A percentile compares a stretch with the other conserved stretches of the same genome.
Conservation (phyloP, 2,329 filamentous ascomycete genomes). For the Lachnellula cervina region DNA sequence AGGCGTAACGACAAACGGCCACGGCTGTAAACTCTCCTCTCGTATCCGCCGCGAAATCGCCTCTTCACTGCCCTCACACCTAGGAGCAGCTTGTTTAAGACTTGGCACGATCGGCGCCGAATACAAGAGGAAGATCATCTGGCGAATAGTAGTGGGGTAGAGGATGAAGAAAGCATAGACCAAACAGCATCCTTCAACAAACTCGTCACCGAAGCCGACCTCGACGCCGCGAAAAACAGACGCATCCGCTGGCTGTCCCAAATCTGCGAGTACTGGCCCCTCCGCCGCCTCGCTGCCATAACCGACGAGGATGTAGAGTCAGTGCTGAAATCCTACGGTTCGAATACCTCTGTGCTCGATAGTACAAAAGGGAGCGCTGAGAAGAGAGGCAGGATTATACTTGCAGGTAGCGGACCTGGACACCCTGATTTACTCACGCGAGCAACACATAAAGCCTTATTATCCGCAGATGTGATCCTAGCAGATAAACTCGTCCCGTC, state of each 20-base stretch:
- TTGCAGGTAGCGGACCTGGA: constrained; percentile 88
- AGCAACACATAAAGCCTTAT: constrained; percentile 72
- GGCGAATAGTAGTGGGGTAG: no score
- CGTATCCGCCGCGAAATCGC: constrained; percentile 86
- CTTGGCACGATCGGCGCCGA: constrained; percentile 68
- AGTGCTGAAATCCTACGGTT: constrained; percentile 68
- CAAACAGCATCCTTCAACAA: constrained; percentile 82
- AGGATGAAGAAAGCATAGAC: constrained; percentile 57
- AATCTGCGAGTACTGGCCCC: constrained; percentile 97
- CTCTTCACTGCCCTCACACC: constrained; percentile 65
- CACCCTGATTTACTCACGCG: constrained; percentile 88
- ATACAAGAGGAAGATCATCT: constrained; percentile 70
- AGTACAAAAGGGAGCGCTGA: constrained; percentile 27
- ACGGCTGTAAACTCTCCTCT: constrained; percentile 88
- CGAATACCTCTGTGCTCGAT: constrained; percentile 26
- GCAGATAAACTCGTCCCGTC: constrained; percentile 84
- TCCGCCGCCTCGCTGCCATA: constrained; percentile 74
- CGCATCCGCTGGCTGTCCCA: constrained; percentile 91
- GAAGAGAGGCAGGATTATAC: constrained; percentile 65
- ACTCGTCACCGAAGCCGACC: constrained; percentile 69
- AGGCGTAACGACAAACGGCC: constrained; percentile 90
- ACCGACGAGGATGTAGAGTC: constrained; percentile 72
- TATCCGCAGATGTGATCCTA: constrained; percentile 70
- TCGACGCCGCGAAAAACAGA: constrained; percentile 68
- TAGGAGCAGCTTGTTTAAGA: constrained; percentile 72